A percentile compares a stretch with the other conserved stretches of the same genome.
These are phyloP conservation scores for Colletotrichum sp. DNA, from an alignment of 2,329 filamentous ascomycete genomes.

Conservation along the genomic window DNA sequence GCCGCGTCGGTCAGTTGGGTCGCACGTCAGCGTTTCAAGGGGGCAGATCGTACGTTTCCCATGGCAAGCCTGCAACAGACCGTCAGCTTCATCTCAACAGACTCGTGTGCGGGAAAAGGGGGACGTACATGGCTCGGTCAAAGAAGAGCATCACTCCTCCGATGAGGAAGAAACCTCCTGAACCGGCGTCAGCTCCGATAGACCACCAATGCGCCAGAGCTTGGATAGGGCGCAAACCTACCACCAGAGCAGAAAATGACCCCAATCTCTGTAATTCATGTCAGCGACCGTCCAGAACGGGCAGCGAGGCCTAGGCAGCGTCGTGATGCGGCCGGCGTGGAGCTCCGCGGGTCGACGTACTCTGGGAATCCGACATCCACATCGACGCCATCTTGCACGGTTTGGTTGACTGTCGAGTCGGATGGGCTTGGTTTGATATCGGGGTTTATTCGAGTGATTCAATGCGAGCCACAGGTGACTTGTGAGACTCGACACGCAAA, in stretches of 20 bases:
- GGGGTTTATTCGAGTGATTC: background rate
- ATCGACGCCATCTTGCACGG: slow-evolving; percentile 75
- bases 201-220: slow-evolving; percentile 24
- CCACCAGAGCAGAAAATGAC: slow-evolving; percentile 97
- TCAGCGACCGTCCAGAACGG: slow-evolving; percentile 30
- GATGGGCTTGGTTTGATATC: background rate
- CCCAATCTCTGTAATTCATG: slow-evolving; percentile 76
- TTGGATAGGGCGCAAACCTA: slow-evolving; percentile 57
- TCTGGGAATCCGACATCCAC: slow-evolving; percentile 96
- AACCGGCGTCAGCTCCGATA: slow-evolving; percentile 11
- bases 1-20: background rate
- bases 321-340: background rate
- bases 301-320: background rate
- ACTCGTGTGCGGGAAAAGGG: background rate
- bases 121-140: slow-evolving; percentile 86
- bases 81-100: slow-evolving; percentile 19
- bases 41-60: slow-evolving; percentile 77
- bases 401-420: background rate
- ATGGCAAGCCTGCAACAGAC: slow-evolving; percentile 77
- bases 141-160: slow-evolving; percentile 97
- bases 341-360: slow-evolving; percentile 57
- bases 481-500: background rate
- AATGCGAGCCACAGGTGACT: background rate
- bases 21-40: background rate
- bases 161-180: slow-evolving; percentile 93